A percentile compares a stretch with the other conserved stretches of the same genome.
phyloP scores from a whole-genome alignment of 345 rosid genomes.

The Barbarea vulgaris region DNA sequence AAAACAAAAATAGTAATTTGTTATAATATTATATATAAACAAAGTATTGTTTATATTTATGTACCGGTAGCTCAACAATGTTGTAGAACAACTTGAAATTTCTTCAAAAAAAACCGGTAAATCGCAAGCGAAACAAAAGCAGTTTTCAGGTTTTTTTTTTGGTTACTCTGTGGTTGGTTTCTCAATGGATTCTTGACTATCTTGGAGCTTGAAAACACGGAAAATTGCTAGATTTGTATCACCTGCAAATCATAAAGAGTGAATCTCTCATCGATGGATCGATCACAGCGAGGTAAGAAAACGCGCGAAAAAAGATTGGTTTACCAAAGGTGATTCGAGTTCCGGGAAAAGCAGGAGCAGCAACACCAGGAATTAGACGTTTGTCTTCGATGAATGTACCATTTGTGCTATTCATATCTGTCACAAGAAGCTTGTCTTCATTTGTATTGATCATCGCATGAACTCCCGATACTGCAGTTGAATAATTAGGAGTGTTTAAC shows the following conservation, averaged over 20 bases:
- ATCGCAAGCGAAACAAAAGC: background rate
- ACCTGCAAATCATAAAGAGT: slow-evolving; percentile 41
- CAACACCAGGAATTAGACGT: slow-evolving; percentile 71
- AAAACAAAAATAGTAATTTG: background rate
- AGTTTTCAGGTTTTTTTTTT: background rate
- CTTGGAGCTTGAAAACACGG: slow-evolving; percentile 63
- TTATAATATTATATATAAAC: background rate
- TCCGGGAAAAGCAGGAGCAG: slow-evolving; percentile 55
- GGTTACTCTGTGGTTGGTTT: slow-evolving; percentile 33
- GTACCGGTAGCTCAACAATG: slow-evolving; percentile 2
- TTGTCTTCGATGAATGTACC: slow-evolving; percentile 76
- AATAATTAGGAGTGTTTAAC: background rate
- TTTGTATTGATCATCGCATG: slow-evolving; percentile 81
- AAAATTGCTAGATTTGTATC: slow-evolving; percentile 79
- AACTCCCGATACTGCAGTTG: slow-evolving; percentile 62
- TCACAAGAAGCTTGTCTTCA: slow-evolving; percentile 62
- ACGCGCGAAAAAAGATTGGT: background rate
- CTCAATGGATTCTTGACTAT: slow-evolving; percentile 41
- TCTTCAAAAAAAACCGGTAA: background rate
- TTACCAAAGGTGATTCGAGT: slow-evolving; percentile 71
- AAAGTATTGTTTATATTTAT: slow-evolving; percentile 13
- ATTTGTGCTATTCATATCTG: slow-evolving; percentile 84
- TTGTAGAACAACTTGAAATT: slow-evolving; percentile 2
- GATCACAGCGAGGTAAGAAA: background rate
- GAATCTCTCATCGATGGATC: background rate